Evolutionary conservation across 176 grass and related monocot species (phyloP), one percentile per base, ranked within the genome.

Genomic region (Hordeum vulgare): DNA sequence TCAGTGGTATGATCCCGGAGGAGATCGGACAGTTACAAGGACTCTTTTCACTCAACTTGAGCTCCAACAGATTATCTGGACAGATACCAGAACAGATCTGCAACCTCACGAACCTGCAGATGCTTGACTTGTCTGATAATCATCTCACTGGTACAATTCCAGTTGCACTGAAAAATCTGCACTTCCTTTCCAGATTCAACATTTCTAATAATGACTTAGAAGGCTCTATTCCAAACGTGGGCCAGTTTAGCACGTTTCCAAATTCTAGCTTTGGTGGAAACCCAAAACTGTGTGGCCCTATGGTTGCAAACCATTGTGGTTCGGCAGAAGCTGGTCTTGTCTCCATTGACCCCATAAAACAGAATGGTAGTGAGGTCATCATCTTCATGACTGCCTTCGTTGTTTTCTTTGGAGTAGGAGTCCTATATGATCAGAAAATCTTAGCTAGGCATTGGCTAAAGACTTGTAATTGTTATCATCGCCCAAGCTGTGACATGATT

Each of bases 41-140:
- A 53, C 80, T 90, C 35, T 2, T 67, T 68, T 70, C 69, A 68
- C 68, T 90, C 23, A 65, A 90, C 49, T 54, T 90, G 54, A 87
- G 84, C 76, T 83, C 45, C 74, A 90, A 87, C 63, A 39, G 66
- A 27, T 75, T 90, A 11, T 66, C 76, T 17, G 60, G 87, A 3
- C 41, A 80, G 31, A 86, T 86, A 64, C 83, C 77, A 7, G 23
- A 66, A 24, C 76, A 80, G 5, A 6, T 90, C 39, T 15, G 61
- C 49, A 86, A 62, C 39, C 51, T 90, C 47, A 86, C 17, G 0
- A 82, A 86, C 1, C 28, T 90, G 29, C 61, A 63, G 26, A 26
- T 63, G 11, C 61, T 63, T 0, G 61, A 63, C 61, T 63, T 63
- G 26, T 28, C 61, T 13, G 26, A 3, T 61, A 80, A 89, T 10